These are phyloP conservation scores for Tubosaeta sp. DNA, from an alignment of 768 basidiomycete species.

Conservation along the genomic window DNA sequence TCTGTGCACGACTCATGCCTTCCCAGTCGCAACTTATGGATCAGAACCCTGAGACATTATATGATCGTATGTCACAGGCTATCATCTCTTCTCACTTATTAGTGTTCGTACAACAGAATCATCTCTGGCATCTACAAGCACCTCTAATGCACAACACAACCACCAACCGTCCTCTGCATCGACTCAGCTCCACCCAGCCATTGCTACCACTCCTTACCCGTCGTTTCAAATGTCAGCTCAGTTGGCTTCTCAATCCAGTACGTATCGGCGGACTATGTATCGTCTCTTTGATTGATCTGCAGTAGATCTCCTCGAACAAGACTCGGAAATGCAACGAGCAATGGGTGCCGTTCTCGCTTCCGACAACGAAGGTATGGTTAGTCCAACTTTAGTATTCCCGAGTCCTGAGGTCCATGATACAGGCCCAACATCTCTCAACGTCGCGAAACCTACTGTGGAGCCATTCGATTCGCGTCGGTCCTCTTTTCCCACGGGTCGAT, in stretches of 20 bases:
- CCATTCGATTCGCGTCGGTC: conserved; percentile 12
- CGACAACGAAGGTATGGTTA: conserved; percentile 35
- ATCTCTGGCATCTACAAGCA: conserved; percentile 13
- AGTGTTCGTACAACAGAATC: conserved; percentile 9
- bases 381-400: not conserved
- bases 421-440: conserved; percentile 15
- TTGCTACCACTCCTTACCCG: conserved; percentile 51
- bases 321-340: conserved; percentile 68
- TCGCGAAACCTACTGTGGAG: conserved; percentile 1
- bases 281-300: conserved; percentile 1
- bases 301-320: conserved; percentile 61
- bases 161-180: conserved; percentile 30
- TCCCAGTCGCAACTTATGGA: conserved; percentile 37
- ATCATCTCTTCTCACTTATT: not conserved
- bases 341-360: conserved; percentile 54
- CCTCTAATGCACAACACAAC: conserved; percentile 13
- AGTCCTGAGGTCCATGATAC: not conserved
- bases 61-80: conserved; percentile 33
- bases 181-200: conserved; percentile 38
- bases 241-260: conserved; percentile 52
- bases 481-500: conserved; percentile 8
- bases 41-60: conserved; percentile 29
- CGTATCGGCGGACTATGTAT: conserved; percentile 13
- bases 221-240: conserved; percentile 54
- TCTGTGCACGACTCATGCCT: conserved; percentile 43